Base-by-base conservation (phyloP, 2,329 filamentous ascomycete species). In the Torrubiellomyces zombiae region DNA sequence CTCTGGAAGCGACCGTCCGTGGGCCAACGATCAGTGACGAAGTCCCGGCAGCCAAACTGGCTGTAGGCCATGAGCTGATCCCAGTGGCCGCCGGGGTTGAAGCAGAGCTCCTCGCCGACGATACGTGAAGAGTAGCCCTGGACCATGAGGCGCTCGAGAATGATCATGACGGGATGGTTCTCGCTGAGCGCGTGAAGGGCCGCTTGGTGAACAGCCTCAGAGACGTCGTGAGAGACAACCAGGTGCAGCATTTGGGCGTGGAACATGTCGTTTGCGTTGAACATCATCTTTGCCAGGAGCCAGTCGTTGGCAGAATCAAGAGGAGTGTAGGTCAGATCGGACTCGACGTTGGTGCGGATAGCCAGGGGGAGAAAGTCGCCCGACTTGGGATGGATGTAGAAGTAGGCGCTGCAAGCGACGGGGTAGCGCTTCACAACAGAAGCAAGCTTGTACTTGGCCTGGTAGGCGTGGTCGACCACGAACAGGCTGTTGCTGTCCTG, bases 271-370 rank as follows among this genome's bases (percentile, higher is more conserved):
- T 63, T 60, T 14, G 44, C 38, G 24, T 60, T 60, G 36, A 58
- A 59, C 34, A 58, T 47, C 21, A 61, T 53, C 42, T 64, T 63
- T 5, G 59, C 60, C 4, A 64, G 38, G 5, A 60, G 37, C 60
- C 59, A 64, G 38, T 65, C 58, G n/a, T 50, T 47, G 4, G 37
- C 14, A 1, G 32, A 25, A 29, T 64, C 59, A 1, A 45, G 35
- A 3, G 58, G 58, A 3, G 59, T 63, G 38, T 64, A 64, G 5
- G 53, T 43, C 14, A 41, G 24, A 8, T 38, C 33, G 14, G 23
- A 18, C 10, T 49, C 50, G 9, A 44, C 42, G 28, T 60, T 58
- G n/a, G 56, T 55, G 30, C 53, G 50, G 32, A 63, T 58, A 3
- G 57, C 58, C 13, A 64, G 41, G 4, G 59, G 60, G 5, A 63